Conservation (phyloP, 2,329 filamentous ascomycete genomes). For the Fusarium oligoseptatum region DNA sequence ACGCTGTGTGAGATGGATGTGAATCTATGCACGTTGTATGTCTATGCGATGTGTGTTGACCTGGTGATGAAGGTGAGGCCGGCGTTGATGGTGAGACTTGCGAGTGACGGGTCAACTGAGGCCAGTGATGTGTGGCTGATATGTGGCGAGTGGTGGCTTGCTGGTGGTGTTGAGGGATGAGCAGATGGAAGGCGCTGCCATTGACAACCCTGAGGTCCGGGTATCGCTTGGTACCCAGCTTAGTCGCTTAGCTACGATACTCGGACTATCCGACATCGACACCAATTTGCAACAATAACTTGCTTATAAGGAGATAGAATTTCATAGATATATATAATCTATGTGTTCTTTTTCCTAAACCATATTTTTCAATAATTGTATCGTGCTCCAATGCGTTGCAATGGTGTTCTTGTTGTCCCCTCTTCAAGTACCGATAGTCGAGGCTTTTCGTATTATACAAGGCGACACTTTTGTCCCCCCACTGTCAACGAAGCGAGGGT, state of each 20-base stretch:
- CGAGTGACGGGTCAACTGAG: neutral
- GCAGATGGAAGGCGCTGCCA: neutral
- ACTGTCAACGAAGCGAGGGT: neutral
- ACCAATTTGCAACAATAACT: neutral
- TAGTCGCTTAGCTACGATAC: neutral
- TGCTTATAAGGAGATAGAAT: neutral
- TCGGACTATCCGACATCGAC: neutral
- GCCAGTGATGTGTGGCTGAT: neutral
- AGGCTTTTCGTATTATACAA: neutral
- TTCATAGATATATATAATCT: neutral
- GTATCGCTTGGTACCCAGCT: neutral
- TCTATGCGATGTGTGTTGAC: neutral
- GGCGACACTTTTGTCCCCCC: neutral
- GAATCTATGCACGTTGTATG: neutral
- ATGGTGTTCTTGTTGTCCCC: neutral
- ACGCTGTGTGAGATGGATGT: neutral
- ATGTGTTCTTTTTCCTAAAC: neutral
- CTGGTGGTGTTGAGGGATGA: neutral
- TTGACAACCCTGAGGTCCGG: neutral
- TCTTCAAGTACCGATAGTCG: neutral
- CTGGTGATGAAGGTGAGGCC: neutral
- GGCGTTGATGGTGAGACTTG: neutral
- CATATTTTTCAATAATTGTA: neutral
- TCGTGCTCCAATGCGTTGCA: neutral
- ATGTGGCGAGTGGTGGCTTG: constrained; percentile 2